A percentile compares a stretch with the other conserved stretches of the same genome.
Conservation (phyloP, 2,329 filamentous ascomycete species). For the Hyphodiscus sp. region DNA sequence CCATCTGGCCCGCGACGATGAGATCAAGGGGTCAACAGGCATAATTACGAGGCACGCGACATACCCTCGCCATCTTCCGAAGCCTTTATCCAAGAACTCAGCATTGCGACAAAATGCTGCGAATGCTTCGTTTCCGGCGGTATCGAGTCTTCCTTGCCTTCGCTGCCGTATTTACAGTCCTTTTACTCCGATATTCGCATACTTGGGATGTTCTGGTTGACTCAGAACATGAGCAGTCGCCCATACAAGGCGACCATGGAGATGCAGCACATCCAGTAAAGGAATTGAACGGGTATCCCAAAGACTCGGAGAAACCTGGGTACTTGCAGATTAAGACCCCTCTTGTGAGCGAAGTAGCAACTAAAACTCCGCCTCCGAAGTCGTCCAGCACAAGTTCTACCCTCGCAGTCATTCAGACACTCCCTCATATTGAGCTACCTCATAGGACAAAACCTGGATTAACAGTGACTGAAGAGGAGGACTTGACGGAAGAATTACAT, state of each 20-base stretch:
- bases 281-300: not conserved
- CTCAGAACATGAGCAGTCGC: conserved; percentile 1
- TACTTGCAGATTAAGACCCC: not conserved
- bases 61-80: not conserved
- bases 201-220: conserved; percentile 6
- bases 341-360: not conserved
- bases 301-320: not conserved
- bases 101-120: conserved; percentile 6
- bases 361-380: not conserved
- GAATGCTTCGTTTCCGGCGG: conserved; percentile 53
- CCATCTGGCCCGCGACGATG: not conserved
- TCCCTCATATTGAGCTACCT: conserved; percentile 23
- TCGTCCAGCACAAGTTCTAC: not conserved
- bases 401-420: not conserved
- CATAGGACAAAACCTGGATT: conserved; percentile 18
- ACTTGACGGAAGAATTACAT: conserved; percentile 18
- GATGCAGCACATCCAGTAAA: not conserved
- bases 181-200: conserved; percentile 17
- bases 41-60: not conserved
- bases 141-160: conserved; percentile 48
- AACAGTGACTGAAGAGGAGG: conserved; percentile 10
- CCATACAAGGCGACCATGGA: not conserved
- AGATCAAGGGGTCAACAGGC: not conserved
- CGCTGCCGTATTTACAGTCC: conserved; percentile 13
- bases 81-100: not conserved